A percentile compares a stretch with the other conserved stretches of the same genome.
These are phyloP conservation scores for Triticum monococcum DNA, from an alignment of 176 grass and related monocot genomes.

Conservation along the genomic window DNA sequence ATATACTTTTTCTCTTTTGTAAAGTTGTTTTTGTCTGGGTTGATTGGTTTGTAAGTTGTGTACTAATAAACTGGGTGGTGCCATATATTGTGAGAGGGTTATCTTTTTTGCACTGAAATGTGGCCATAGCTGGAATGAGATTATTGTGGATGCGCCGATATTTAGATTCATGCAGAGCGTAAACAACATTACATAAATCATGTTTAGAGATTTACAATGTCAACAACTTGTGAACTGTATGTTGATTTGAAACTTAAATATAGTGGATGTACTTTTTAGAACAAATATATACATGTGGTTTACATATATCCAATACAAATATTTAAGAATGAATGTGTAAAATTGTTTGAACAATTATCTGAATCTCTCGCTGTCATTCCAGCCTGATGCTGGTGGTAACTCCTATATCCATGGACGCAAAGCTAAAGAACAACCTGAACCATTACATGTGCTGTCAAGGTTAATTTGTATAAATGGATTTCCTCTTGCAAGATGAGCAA, in stretches of 20 bases:
- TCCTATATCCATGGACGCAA: too few species aligned
- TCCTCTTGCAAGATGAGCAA: too few species aligned
- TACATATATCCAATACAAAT: neutral
- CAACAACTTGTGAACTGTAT: neutral
- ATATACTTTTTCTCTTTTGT: neutral
- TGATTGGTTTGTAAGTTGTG: constrained; percentile 31
- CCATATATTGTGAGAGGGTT: neutral
- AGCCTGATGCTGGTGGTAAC: too few species aligned
- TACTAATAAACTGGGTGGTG: neutral
- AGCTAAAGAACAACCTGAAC: too few species aligned
- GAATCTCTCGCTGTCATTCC: too few species aligned
- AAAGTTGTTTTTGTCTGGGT: neutral
- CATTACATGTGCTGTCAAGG: too few species aligned
- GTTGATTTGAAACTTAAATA: neutral
- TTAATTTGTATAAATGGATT: too few species aligned
- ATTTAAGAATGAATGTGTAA: too few species aligned
- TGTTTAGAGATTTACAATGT: neutral
- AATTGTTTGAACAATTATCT: too few species aligned
- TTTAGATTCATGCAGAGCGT: neutral
- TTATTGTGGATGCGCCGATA: neutral
- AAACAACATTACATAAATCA: neutral
- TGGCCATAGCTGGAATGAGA: neutral
- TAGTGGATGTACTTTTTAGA: neutral
- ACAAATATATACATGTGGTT: too few species aligned
- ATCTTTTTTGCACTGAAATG: neutral